Percentiles rank a stretch among this genome's conserved stretches.
phyloP scores from a whole-genome alignment of 257 asterid species.

The Primulina tabacum region DNA sequence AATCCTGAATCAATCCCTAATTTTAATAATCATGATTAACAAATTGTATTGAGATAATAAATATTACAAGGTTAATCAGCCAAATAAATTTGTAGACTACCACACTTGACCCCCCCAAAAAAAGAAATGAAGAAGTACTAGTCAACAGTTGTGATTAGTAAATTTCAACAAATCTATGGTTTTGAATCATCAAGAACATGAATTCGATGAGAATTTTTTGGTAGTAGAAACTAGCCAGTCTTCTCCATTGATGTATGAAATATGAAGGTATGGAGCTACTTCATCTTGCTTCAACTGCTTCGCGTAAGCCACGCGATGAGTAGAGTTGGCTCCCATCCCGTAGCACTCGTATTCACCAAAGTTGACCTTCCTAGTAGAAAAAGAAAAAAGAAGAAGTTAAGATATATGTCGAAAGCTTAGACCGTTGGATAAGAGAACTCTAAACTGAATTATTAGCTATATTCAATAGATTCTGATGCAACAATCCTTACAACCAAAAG shows the following conservation, averaged over 20 bases:
- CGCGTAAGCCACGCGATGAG: slow-evolving; percentile 50
- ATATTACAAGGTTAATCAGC: background rate
- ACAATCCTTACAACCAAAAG: background rate
- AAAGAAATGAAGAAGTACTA: too few relatives aligned
- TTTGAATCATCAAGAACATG: background rate
- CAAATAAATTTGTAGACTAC: background rate
- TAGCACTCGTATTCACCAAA: slow-evolving; percentile 68
- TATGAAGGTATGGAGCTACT: slow-evolving; percentile 52
- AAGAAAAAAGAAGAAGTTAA: too few relatives aligned
- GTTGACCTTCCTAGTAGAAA: slow-evolving; percentile 50
- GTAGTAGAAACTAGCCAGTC: slow-evolving; percentile 50
- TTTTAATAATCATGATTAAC: too few relatives aligned
- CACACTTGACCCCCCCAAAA: too few relatives aligned
- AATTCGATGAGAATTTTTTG: background rate
- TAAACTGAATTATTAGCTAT: too few relatives aligned
- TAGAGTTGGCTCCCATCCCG: slow-evolving; percentile 55
- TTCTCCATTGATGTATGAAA: slow-evolving; percentile 66
- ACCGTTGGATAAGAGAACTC: too few relatives aligned
- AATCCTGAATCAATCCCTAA: too few relatives aligned
- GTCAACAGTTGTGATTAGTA: background rate
- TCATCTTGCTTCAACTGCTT: slow-evolving; percentile 51
- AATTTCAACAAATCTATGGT: background rate
- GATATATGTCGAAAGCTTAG: too few relatives aligned
- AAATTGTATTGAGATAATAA: too few relatives aligned
- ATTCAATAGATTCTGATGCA: background rate